phyloP scores from a whole-genome alignment of 768 basidiomycete genomes.

The Dioszegia hungarica region DNA sequence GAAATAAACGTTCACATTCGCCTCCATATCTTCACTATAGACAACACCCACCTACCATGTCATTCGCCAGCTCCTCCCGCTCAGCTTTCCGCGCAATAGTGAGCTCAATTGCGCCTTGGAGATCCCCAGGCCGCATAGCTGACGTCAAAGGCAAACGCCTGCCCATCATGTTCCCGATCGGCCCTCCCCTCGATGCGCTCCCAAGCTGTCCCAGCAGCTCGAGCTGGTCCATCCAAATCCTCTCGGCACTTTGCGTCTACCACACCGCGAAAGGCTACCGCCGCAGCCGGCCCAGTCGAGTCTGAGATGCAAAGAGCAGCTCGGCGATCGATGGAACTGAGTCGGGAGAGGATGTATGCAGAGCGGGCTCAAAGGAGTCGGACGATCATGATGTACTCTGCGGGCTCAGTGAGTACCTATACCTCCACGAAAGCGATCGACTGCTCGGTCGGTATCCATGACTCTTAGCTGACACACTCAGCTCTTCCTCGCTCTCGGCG shows the following conservation, averaged over 20 bases:
- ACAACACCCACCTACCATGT: not conserved
- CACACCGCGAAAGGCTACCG: not conserved
- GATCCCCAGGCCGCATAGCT: no score
- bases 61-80: not conserved
- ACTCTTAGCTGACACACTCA: conserved; percentile 48
- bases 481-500: conserved; percentile 73
- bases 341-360: conserved; percentile 31
- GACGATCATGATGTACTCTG: conserved; percentile 31
- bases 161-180: conserved; percentile 5
- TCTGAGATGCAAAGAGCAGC: conserved; percentile 15
- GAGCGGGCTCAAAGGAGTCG: conserved; percentile 26
- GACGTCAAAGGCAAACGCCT: not conserved
- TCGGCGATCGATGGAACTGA: conserved; percentile 23
- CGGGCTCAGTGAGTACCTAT: conserved; percentile 27
- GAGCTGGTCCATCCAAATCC: not conserved
- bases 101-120: no score
- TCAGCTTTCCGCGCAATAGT: not conserved
- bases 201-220: not conserved
- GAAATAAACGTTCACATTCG: not conserved
- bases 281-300: not conserved
- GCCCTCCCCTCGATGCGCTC: not conserved
- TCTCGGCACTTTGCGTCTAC: not conserved
- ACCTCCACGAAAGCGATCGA: no score
- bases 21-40: not conserved
- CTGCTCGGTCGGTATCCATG: no score